A percentile compares a stretch with the other conserved stretches of the same genome.
Evolutionary conservation across 2,329 filamentous ascomycete species (phyloP).

Genomic region (Cladosporium sp.): DNA sequence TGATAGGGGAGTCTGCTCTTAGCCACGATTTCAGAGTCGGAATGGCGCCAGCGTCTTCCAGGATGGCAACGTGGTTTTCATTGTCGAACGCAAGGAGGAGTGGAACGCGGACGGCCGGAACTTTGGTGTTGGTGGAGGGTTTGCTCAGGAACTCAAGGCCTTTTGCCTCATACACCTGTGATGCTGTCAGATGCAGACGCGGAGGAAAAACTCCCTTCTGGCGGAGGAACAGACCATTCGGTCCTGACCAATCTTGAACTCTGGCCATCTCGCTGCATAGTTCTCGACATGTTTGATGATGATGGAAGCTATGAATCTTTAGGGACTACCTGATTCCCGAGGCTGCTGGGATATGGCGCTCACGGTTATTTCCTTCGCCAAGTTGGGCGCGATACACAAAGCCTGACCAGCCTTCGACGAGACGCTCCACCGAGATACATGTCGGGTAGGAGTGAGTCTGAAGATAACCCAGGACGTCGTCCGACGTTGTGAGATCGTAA

Average conservation of each 20-base stretch:
- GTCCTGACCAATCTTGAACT: background rate
- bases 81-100: background rate
- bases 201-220: background rate
- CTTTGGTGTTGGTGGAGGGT: background rate
- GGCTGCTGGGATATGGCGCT: background rate
- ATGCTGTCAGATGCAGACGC: background rate
- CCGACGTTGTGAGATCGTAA: background rate
- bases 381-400: slow-evolving; percentile 5
- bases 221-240: background rate
- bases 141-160: background rate
- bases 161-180: background rate
- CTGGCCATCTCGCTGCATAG: background rate
- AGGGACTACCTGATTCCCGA: too few species aligned
- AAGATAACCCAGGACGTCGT: background rate
- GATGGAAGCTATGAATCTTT: background rate
- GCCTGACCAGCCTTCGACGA: background rate
- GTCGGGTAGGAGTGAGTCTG: background rate
- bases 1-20: background rate
- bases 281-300: slow-evolving; percentile 9
- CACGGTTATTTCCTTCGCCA: background rate
- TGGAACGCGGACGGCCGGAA: background rate
- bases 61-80: background rate
- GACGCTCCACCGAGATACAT: background rate
- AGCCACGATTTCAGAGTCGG: slow-evolving; percentile 23
- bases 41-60: slow-evolving; percentile 21